Percentiles rank a stretch among this genome's conserved stretches.
phyloP scores from a whole-genome alignment of 2,329 filamentous ascomycete genomes.

The Chaetomium sp. region DNA sequence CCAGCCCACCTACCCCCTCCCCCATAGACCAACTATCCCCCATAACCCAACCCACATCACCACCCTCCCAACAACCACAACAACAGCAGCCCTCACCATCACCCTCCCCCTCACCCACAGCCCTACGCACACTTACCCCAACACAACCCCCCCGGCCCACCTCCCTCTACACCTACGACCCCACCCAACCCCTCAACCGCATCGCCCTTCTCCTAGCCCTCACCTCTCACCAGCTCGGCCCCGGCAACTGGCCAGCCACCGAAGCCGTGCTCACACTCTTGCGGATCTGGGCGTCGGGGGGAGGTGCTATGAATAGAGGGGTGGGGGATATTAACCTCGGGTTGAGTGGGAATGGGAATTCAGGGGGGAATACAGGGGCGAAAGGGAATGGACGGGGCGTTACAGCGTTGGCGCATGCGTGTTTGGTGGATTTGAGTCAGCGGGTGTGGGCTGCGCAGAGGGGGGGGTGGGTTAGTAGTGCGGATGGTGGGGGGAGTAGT shows the following conservation, averaged over 20 bases:
- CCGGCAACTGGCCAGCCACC: slow-evolving; percentile 17
- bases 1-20: too few species aligned
- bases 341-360: background rate
- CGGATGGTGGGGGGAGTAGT: slow-evolving; percentile 2
- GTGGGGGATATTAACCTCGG: background rate
- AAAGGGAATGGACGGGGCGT: slow-evolving; percentile 6
- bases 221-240: slow-evolving; percentile 17
- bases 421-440: slow-evolving; percentile 15
- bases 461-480: slow-evolving; percentile 10
- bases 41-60: too few species aligned
- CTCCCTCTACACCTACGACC: slow-evolving; percentile 4
- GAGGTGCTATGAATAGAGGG: background rate
- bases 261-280: slow-evolving; percentile 17
- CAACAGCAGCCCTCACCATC: too few species aligned
- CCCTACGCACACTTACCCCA: background rate
- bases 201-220: slow-evolving; percentile 17
- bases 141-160: background rate
- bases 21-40: too few species aligned
- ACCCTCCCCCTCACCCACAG: background rate
- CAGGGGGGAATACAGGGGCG: background rate
- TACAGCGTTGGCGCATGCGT: slow-evolving; percentile 19
- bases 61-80: too few species aligned
- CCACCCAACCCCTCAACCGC: slow-evolving; percentile 15
- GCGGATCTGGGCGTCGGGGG: slow-evolving; percentile 2
- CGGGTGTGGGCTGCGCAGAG: slow-evolving; percentile 19